These are phyloP conservation scores for Ormosia emarginata DNA, from an alignment of 306 rosid genomes.

Conservation along the genomic window DNA sequence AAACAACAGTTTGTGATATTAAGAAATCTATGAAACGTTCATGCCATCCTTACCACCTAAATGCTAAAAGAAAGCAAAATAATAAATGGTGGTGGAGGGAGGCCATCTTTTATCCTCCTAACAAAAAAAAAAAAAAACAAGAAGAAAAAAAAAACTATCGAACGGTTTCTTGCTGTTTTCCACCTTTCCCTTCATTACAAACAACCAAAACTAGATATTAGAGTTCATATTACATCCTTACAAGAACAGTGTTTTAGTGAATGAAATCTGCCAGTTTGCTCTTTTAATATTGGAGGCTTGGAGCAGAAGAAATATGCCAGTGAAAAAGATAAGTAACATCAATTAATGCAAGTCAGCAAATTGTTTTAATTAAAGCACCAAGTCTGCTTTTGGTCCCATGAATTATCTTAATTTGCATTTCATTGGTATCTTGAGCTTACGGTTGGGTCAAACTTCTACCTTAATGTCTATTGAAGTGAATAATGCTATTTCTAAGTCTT, in stretches of 20 bases:
- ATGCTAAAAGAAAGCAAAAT: neutral
- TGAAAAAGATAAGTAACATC: neutral
- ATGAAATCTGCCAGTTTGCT: neutral
- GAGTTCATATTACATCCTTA: neutral
- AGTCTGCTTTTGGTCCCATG: neutral
- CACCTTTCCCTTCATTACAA: neutral
- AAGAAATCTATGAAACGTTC: neutral
- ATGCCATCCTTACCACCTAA: neutral
- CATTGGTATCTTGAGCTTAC: neutral
- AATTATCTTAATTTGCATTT: neutral
- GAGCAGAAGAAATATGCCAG: neutral
- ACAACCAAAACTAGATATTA: neutral
- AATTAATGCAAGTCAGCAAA: neutral
- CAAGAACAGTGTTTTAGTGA: neutral
- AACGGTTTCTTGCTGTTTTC: neutral
- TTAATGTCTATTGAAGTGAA: neutral
- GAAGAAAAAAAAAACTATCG: neutral
- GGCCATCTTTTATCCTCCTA: neutral
- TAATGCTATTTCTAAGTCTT: neutral
- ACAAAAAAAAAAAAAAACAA: neutral
- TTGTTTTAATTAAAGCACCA: conserved; percentile 4
- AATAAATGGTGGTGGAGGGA: neutral
- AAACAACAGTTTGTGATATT: neutral
- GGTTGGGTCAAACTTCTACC: neutral
- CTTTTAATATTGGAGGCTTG: neutral